Base-by-base conservation (phyloP, 805 yeast species). In the Wickerhamiella alocasiicola region DNA sequence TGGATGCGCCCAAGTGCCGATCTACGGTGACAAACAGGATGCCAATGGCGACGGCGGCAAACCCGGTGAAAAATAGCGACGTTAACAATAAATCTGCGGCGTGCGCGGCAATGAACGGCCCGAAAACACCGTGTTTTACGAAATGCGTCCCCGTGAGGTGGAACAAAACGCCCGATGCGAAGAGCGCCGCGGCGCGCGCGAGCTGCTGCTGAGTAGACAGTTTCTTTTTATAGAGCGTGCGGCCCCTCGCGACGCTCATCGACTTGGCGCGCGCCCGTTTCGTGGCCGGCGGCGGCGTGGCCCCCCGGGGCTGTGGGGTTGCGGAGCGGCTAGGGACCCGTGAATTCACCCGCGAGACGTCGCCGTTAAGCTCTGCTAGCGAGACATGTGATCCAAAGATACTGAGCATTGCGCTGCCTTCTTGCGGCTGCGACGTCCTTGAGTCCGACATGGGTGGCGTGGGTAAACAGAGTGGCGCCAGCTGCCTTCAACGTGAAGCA, bases 331-430 rank as follows among this genome's bases (percentile, higher is more conserved):
- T 31, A n/a, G 39, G 42, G 20, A 24, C 9, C 28, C 38, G 44
- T 6, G 24, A 16, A 7, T 17, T 23, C 9, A 17, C 19, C 15
- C 40, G 41, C 20, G 32, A 44, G 12, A 31, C 36, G 25, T 52
- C 60, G 23, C 65, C 59, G 26, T 50, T 53, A 32, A 59, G 53
- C 46, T 63, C 67, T 1, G 60, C 56, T 25, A 62, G 54, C 23
- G 62, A 55, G 9, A 56, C 59, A 24, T 52, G 51, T 9, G 66
- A 58, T 6, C 67, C 67, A 46, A 63, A 63, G 25, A 63, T 64
- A 13, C 58, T 63, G 9, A 53, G 48, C 13, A 63, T 49, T 7
- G 65, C 39, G 15, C 40, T 35, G n/a, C 37, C 41, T 15, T 30
- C 37, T 19, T 16, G 12, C 26, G 28, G 42, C 35, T 39, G n/a